phyloP scores from a whole-genome alignment of 2,329 filamentous ascomycete genomes.

The Thielaviopsis cerberus region DNA sequence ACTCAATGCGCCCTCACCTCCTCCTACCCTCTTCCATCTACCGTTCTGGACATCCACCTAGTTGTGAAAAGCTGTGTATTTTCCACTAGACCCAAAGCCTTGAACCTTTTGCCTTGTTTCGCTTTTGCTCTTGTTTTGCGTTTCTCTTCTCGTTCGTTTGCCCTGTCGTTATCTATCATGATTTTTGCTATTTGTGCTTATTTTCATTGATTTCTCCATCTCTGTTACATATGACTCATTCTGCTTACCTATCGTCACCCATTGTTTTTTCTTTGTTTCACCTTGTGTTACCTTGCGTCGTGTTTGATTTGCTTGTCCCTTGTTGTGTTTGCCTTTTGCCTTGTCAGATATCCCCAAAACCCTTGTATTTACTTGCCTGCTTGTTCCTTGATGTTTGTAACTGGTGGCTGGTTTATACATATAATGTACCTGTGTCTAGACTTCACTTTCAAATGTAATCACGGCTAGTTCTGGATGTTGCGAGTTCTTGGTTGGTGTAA shows the following conservation, averaged over 20 bases:
- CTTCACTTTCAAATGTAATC: neutral
- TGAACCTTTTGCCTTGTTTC: too few relatives aligned
- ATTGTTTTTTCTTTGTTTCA: constrained; percentile 1
- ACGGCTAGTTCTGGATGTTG: neutral
- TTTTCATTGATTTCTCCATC: neutral
- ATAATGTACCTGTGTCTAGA: neutral
- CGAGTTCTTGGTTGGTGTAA: neutral
- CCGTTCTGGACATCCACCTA: too few relatives aligned
- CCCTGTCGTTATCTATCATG: constrained; percentile 11
- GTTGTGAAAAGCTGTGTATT: too few relatives aligned
- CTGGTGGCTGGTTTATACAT: neutral
- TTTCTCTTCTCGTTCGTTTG: constrained; percentile 13
- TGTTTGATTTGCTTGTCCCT: neutral
- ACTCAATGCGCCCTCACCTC: too few relatives aligned
- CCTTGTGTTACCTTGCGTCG: neutral
- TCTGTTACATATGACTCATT: constrained; percentile 9
- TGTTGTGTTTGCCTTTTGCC: too few relatives aligned
- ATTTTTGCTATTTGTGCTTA: constrained; percentile 12
- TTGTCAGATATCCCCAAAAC: neutral
- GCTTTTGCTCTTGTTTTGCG: neutral
- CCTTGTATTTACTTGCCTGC: neutral
- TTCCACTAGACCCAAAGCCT: too few relatives aligned
- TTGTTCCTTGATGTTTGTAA: neutral
- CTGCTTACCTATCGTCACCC: neutral
- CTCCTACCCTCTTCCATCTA: too few relatives aligned